phyloP scores from a whole-genome alignment of 2,329 filamentous ascomycete species.

The Niveomyces coronatus region DNA sequence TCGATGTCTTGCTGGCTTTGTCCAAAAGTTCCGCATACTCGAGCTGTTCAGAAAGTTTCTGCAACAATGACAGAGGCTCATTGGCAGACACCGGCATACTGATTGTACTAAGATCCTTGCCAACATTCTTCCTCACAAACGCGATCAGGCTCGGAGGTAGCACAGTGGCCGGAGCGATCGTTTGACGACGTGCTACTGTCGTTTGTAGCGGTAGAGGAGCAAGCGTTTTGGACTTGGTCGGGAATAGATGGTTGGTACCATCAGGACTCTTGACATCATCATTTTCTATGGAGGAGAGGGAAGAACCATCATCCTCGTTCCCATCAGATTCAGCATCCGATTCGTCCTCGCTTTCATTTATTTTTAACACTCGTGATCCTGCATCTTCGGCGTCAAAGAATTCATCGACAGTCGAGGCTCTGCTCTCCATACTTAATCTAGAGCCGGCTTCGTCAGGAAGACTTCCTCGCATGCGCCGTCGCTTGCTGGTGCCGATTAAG shows the following conservation, averaged over 20 bases:
- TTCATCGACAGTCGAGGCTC: conserved; percentile 61
- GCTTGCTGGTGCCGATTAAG: conserved; percentile 69
- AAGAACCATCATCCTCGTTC: conserved; percentile 47
- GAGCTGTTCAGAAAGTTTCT: conserved; percentile 79
- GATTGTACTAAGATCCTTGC: conserved; percentile 92
- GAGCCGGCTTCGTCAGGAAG: conserved; percentile 34
- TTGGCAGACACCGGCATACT: conserved; percentile 97
- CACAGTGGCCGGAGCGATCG: conserved; percentile 63
- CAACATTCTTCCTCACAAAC: conserved; percentile 93
- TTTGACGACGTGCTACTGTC: conserved; percentile 53
- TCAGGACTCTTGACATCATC: conserved; percentile 49
- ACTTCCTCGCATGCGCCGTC: conserved; percentile 52
- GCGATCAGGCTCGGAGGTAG: conserved; percentile 84
- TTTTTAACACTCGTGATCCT: conserved; percentile 60
- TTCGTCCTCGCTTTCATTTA: conserved; percentile 61
- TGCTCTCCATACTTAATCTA: conserved; percentile 67
- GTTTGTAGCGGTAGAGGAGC: conserved; percentile 64
- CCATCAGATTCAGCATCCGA: conserved; percentile 41
- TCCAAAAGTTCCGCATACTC: conserved; percentile 86
- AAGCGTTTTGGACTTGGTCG: conserved; percentile 64
- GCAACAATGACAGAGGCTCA: conserved; percentile 79
- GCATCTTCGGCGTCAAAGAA: conserved; percentile 83
- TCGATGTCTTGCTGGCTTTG: conserved; percentile 53
- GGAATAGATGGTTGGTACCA: conserved; percentile 56
- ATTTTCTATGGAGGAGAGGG: conserved; percentile 48